A percentile compares a stretch with the other conserved stretches of the same genome.
Conservation (phyloP, 371 early-diverging fungal genomes). For the Rhizopus stolonifer region DNA sequence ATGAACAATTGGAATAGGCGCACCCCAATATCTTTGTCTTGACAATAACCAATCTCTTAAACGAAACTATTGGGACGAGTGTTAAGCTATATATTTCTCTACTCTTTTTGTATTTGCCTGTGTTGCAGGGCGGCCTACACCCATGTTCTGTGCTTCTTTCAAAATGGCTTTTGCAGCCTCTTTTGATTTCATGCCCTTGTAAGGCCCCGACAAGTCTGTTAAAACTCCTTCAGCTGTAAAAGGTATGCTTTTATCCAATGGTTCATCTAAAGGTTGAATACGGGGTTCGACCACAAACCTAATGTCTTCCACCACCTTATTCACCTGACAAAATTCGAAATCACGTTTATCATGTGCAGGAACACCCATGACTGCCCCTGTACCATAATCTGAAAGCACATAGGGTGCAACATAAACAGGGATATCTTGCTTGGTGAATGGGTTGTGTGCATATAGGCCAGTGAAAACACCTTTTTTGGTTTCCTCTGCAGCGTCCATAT, state of each 20-base stretch:
- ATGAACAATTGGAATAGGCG: slow-evolving; percentile 97
- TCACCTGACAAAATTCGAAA: slow-evolving; percentile 63
- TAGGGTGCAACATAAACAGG: slow-evolving; percentile 80
- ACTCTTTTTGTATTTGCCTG: slow-evolving; percentile 36
- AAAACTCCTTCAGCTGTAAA: slow-evolving; percentile 62
- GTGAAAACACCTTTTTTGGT: slow-evolving; percentile 60
- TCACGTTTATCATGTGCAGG: slow-evolving; percentile 84
- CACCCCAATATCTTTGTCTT: slow-evolving; percentile 99
- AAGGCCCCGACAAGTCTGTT: slow-evolving; percentile 54
- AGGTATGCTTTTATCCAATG: slow-evolving; percentile 20
- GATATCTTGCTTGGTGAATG: slow-evolving; percentile 59
- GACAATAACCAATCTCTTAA: slow-evolving; percentile 98
- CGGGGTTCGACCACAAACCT: slow-evolving; percentile 53
- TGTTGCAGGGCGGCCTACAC: slow-evolving; percentile 54
- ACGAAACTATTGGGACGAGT: slow-evolving; percentile 52
- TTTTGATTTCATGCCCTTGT: slow-evolving; percentile 56
- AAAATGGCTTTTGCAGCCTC: slow-evolving; percentile 63
- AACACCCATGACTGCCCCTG: slow-evolving; percentile 89
- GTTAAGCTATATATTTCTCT: not conserved
- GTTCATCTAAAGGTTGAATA: slow-evolving; percentile 26
- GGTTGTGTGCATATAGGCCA: slow-evolving; percentile 69
- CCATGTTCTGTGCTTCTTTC: slow-evolving; percentile 45
- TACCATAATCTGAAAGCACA: slow-evolving; percentile 79
- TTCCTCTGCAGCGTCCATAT: slow-evolving; percentile 49
- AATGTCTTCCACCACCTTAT: slow-evolving; percentile 39